Conservation (phyloP, 768 basidiomycete genomes). For the Kwoniella dejecticola region DNA sequence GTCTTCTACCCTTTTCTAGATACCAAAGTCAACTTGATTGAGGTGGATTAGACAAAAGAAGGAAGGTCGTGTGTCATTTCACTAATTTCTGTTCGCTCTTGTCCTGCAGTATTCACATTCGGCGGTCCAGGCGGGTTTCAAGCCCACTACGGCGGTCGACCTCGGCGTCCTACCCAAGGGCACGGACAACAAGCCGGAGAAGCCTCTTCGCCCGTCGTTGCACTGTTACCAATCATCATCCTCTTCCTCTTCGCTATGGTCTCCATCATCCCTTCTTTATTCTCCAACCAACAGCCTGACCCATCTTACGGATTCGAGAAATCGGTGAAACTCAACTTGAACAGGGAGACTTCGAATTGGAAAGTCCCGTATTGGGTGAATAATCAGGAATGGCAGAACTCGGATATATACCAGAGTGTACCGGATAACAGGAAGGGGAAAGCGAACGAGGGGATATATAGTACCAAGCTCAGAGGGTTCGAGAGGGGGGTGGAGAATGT, state of each 20-base stretch:
- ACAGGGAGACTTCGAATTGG: conserved; percentile 69
- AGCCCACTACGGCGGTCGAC: conserved; percentile 61
- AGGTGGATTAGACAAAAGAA: too few species aligned
- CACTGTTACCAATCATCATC: conserved; percentile 80
- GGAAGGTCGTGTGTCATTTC: too few species aligned
- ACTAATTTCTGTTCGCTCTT: too few species aligned
- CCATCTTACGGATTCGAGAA: conserved; percentile 74
- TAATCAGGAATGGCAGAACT: conserved; percentile 69
- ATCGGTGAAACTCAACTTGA: conserved; percentile 61
- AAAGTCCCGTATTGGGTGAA: conserved; percentile 85
- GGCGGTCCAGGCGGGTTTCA: conserved; percentile 77
- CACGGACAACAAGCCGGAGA: conserved; percentile 48
- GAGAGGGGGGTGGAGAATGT: conserved; percentile 74
- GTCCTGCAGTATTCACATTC: conserved; percentile 68
- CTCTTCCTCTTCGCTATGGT: conserved; percentile 82
- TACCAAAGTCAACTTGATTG: too few species aligned
- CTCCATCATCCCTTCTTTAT: conserved; percentile 75
- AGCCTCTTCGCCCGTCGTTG: conserved; percentile 59
- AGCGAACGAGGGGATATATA: conserved; percentile 45
- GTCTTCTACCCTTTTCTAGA: too few species aligned
- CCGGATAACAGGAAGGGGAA: conserved; percentile 44
- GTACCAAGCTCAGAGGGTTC: conserved; percentile 62
- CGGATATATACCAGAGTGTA: conserved; percentile 66
- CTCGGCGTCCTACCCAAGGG: conserved; percentile 52
- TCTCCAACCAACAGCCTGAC: conserved; percentile 71